Evolutionary conservation across 2,329 filamentous ascomycete species (phyloP), one percentile per base, ranked within the genome.

Genomic region (Xylaria sp.): DNA sequence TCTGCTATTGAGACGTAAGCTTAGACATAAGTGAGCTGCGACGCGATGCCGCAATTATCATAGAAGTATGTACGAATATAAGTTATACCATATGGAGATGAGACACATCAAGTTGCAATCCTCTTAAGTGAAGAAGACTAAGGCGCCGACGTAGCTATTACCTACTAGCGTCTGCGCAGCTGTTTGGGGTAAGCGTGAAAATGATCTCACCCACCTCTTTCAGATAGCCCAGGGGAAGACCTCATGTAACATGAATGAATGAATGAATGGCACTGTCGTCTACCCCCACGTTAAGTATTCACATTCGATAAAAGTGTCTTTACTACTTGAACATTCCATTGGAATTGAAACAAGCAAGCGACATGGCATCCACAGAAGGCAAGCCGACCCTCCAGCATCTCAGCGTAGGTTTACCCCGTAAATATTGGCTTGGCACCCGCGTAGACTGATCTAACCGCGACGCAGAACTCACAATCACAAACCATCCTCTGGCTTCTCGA

Each of bases 401-500:
- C 25, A 70, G 39, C 25, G 69, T 71, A 64, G 8, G 64, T 62
- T 31, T 18, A 12, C n/a, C 18, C 12, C 18, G 12, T 31, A n/a
- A 3, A 56, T 2, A 3, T 20, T 20, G 39, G 55, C 41, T 62
- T 59, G 49, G 57, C 64, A 41, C 1, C 15, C 2, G 13, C 54
- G 10, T 10, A 31, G 9, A 55, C 20, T 57, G 1, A 62, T 25
- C 28, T 13, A 43, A 39, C 20, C 12, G 8, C 18, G 8, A 12
- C 7, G 10, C 13, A 74, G 70, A 52, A 74, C 41, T 75, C 72
- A 48, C 68, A 70, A 62, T 74, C 73, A 9, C 73, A 74, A 67
- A 69, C 70, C 46, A 71, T 68, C 25, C 63, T 74, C 12, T 75
- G 72, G 72, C 66, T 73, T 36, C 69, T 75, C 20, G 73, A 75